Conservation (phyloP, 179 eudicot species). For the Actinidia chinensis region DNA sequence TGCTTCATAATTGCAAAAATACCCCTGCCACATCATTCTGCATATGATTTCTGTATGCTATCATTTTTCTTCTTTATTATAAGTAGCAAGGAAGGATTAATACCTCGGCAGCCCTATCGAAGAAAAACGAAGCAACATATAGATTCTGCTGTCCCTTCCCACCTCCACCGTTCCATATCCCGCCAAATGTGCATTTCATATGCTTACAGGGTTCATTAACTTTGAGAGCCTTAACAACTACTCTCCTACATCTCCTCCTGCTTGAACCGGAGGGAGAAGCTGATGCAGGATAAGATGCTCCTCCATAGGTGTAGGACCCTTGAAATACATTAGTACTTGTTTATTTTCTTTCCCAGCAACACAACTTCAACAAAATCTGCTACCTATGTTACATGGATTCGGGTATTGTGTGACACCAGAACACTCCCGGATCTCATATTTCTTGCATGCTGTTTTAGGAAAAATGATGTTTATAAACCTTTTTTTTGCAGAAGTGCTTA, state of each 20-base stretch:
- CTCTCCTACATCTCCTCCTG: conserved; percentile 49
- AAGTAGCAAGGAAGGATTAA: neutral
- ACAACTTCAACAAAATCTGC: neutral
- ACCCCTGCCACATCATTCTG: too few relatives aligned
- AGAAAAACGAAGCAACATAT: conserved; percentile 95
- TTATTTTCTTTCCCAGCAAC: neutral
- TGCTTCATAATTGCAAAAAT: too few relatives aligned
- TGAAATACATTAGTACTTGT: neutral
- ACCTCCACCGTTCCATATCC: conserved; percentile 93
- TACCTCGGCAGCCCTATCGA: conserved; percentile 97
- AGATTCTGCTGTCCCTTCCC: conserved; percentile 90
- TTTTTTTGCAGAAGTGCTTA: too few relatives aligned
- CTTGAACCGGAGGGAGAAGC: conserved; percentile 65
- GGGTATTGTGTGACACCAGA: neutral
- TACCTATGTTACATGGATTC: neutral
- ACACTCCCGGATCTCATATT: too few relatives aligned
- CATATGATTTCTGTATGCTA: too few relatives aligned
- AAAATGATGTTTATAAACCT: neutral
- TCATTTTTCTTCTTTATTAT: too few relatives aligned
- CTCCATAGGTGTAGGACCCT: conserved; percentile 84
- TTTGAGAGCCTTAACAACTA: conserved; percentile 64
- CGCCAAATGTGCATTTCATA: conserved; percentile 94
- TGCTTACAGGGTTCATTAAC: conserved; percentile 81
- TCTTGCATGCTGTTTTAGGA: too few relatives aligned
- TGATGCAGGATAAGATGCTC: conserved; percentile 46